Evolutionary conservation across 495 filamentous ascomycete species (phyloP), one percentile per base, ranked within the genome.

Genomic region (Neurospora sp.): DNA sequence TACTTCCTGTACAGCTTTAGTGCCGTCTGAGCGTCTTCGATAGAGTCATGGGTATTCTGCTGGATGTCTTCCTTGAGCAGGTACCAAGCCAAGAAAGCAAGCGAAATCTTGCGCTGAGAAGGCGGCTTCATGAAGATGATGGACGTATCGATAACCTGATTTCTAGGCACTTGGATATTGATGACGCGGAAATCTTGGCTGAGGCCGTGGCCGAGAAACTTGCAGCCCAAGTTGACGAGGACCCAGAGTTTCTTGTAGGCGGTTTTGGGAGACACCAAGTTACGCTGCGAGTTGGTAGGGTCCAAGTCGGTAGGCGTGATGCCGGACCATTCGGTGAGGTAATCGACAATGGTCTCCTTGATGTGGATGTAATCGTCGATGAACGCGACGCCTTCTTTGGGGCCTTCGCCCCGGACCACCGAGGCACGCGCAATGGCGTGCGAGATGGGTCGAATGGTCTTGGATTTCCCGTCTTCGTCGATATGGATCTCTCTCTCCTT

Each of bases 211-310:
- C 96, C 96, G 39, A 99, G 89, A 81, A 99, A 99, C 66, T 92
- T 86, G 82, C 93, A 97, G 39, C 96, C 96, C 2, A 98, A 87
- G 79, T 99, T 98, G 10, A 98, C 88, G 9, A 99, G 89, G 14
- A 98, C 87, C 96, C 96, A 99, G 39, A 99, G 90, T 78, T 97
- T 97, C 80, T 98, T 99, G 85, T 98, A 98, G 9, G 94, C 95
- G 20, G 90, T 88, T 80, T 98, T 99, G 39, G 98, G 86, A 11
- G 91, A 86, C 9, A 98, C 92, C 1, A 98, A 87, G 72, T 92
- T 91, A 82, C 96, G 94, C 44, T 85, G 87, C 18, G 93, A 93
- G 9, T 86, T 88, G 39, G 84, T 85, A 4, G 89, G 87, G 78
- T 97, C 92, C 31, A 99, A 85, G 79, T 99, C 96, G 0, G 90